These are phyloP conservation scores for Monilinia vaccinii-corymbosi DNA, from an alignment of 2,329 filamentous ascomycete genomes.

Conservation along the genomic window DNA sequence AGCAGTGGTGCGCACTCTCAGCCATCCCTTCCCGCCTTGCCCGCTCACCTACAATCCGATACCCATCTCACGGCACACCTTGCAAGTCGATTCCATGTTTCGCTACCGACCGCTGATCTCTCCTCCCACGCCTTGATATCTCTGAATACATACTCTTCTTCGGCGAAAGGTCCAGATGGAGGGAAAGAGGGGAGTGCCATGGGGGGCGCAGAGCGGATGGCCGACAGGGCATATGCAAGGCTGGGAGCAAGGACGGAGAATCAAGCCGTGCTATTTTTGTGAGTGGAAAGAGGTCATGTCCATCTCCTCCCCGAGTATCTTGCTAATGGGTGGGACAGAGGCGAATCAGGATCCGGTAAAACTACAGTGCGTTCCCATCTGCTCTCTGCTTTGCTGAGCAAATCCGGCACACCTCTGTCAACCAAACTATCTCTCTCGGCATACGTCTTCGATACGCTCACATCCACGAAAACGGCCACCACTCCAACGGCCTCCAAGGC, in stretches of 20 bases:
- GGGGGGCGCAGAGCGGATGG: constrained; percentile 87
- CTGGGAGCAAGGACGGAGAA: constrained; percentile 86
- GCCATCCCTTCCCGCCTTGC: constrained; percentile 78
- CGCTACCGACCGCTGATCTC: constrained; percentile 75
- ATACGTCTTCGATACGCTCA: constrained; percentile 92
- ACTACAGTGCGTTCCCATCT: constrained; percentile 88
- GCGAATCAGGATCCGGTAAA: constrained; percentile 93
- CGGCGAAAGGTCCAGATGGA: constrained; percentile 81
- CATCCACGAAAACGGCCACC: constrained; percentile 92
- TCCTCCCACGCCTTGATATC: constrained; percentile 88
- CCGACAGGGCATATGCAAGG: constrained; percentile 74
- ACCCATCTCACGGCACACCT: constrained; percentile 74
- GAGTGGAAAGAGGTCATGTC: constrained; percentile 35
- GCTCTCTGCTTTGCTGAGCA: constrained; percentile 74
- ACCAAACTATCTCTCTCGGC: constrained; percentile 87
- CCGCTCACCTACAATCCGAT: constrained; percentile 71
- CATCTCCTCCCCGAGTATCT: background rate
- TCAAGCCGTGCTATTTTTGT: constrained; percentile 89
- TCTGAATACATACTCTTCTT: constrained; percentile 90
- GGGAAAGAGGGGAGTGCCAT: constrained; percentile 85
- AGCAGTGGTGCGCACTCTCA: constrained; percentile 62
- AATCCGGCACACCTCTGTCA: constrained; percentile 85
- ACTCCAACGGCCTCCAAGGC: constrained; percentile 94
- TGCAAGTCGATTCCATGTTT: constrained; percentile 84
- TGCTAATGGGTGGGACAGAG: constrained; percentile 42